Evolutionary conservation across 148 eudicot species (phyloP).

Genomic region (Diospyros kaki): DNA sequence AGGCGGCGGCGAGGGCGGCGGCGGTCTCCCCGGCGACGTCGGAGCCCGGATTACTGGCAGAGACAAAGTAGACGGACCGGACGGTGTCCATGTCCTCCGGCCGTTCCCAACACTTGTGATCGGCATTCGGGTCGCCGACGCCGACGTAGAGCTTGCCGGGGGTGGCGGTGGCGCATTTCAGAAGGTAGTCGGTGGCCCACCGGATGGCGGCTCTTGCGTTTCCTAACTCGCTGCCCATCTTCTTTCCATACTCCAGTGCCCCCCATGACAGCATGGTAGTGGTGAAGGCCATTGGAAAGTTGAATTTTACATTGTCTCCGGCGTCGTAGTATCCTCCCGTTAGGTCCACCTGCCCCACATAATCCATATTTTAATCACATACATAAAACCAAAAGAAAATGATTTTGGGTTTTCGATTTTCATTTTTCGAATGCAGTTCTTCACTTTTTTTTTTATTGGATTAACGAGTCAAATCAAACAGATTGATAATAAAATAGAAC

Average conservation of each 20-base stretch:
- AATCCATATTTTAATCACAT: too few relatives aligned
- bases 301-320: slow-evolving; percentile 92
- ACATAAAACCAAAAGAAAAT: too few relatives aligned
- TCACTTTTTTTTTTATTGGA: too few relatives aligned
- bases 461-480: too few relatives aligned
- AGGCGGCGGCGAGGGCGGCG: slow-evolving; percentile 86
- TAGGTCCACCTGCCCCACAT: slow-evolving; percentile 57
- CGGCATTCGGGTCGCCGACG: slow-evolving; percentile 83
- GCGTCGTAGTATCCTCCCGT: slow-evolving; percentile 93
- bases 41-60: slow-evolving; percentile 73
- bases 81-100: slow-evolving; percentile 95
- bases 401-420: too few relatives aligned
- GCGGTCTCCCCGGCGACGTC: slow-evolving; percentile 94
- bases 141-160: slow-evolving; percentile 77
- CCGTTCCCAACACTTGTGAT: slow-evolving; percentile 88
- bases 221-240: slow-evolving; percentile 51
- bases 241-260: slow-evolving; percentile 54
- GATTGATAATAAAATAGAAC: too few relatives aligned
- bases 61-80: slow-evolving; percentile 60
- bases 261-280: slow-evolving; percentile 74
- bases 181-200: slow-evolving; percentile 82
- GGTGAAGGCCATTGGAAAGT: slow-evolving; percentile 87
- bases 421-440: too few relatives aligned
- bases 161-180: slow-evolving; percentile 72
- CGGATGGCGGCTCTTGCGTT: slow-evolving; percentile 50